These are phyloP conservation scores for Chaetoscypha palmicola DNA, from an alignment of 2,329 filamentous ascomycete species.

Conservation along the genomic window DNA sequence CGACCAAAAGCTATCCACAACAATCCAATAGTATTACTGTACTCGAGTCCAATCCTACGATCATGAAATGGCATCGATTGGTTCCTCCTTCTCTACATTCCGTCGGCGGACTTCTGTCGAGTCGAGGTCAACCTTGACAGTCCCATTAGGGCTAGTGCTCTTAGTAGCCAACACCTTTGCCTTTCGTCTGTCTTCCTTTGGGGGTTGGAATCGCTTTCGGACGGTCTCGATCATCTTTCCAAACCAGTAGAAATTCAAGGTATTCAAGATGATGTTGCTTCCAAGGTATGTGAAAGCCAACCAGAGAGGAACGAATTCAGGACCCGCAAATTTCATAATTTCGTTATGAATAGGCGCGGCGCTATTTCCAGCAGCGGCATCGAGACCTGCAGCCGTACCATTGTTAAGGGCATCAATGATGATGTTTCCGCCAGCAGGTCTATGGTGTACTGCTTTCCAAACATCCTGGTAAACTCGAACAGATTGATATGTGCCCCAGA, in stretches of 20 bases:
- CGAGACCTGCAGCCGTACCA: constrained; percentile 31
- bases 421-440: constrained; percentile 30
- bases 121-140: constrained; percentile 25
- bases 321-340: constrained; percentile 44
- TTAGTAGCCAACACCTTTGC: constrained; percentile 25
- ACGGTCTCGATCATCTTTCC: constrained; percentile 78
- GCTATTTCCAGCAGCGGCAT: constrained; percentile 27
- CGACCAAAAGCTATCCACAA: too few species aligned
- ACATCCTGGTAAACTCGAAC: constrained; percentile 64
- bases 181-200: constrained; percentile 31
- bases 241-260: constrained; percentile 80
- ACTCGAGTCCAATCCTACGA: too few species aligned
- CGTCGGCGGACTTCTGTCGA: constrained; percentile 29
- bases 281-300: constrained; percentile 59
- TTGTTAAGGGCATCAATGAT: constrained; percentile 30
- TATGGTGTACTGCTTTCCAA: constrained; percentile 48
- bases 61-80: constrained; percentile 18
- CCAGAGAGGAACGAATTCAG: constrained; percentile 59
- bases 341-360: constrained; percentile 28
- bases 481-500: constrained; percentile 72
- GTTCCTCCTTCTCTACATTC: constrained; percentile 19
- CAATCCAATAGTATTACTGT: too few species aligned
- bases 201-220: constrained; percentile 63
- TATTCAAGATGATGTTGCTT: constrained; percentile 66
- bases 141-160: constrained; percentile 27